A percentile compares a stretch with the other conserved stretches of the same genome.
Evolutionary conservation across 139 green algal genomes (phyloP).

Genomic region (Trebouxia sp.): DNA sequence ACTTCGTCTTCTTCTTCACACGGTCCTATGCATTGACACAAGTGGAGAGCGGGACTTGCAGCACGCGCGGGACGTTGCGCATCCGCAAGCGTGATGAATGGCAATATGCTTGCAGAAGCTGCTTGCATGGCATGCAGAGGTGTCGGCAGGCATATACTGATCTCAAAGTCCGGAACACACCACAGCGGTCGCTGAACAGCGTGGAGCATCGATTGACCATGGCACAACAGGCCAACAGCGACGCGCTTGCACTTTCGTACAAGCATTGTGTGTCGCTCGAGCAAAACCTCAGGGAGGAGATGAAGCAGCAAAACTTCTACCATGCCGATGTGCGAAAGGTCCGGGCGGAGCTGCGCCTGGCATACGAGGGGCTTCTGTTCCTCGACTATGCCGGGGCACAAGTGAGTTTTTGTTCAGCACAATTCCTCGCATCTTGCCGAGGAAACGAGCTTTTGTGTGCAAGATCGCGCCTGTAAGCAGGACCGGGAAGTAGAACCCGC

Average conservation of each 20-base stretch:
- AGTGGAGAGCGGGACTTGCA: too few species aligned
- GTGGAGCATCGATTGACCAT: too few species aligned
- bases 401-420: constrained; percentile 37
- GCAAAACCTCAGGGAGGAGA: neutral
- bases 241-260: neutral
- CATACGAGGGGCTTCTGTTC: constrained; percentile 62
- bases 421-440: too few species aligned
- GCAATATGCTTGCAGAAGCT: too few species aligned
- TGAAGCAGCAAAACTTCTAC: constrained; percentile 42
- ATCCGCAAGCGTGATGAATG: too few species aligned
- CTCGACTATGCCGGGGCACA: constrained; percentile 53
- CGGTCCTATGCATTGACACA: too few species aligned
- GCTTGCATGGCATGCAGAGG: too few species aligned
- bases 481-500: constrained; percentile 53
- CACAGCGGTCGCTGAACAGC: too few species aligned
- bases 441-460: neutral
- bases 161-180: too few species aligned
- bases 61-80: too few species aligned
- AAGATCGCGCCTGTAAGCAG: neutral
- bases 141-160: too few species aligned
- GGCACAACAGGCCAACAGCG: neutral
- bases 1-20: constrained; percentile 26
- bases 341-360: constrained; percentile 48
- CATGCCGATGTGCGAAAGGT: constrained; percentile 54
- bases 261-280: constrained; percentile 7